Evolutionary conservation across 139 green algal genomes (phyloP), one percentile per base, ranked within the genome.

Genomic region (Coelastrella sp.): DNA sequence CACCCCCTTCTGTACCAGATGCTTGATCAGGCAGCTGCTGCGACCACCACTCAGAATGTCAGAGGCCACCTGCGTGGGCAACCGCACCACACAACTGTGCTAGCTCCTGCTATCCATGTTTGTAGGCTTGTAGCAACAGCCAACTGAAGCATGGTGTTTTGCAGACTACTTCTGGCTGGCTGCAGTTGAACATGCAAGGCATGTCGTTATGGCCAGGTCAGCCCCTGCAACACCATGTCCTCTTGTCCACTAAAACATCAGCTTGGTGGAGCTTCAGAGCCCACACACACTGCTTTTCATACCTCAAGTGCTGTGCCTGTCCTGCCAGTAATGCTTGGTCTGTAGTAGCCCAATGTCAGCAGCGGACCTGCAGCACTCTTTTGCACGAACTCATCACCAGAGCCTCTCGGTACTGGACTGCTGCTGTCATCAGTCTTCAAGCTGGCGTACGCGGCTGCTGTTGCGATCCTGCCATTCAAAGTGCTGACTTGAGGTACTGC

Each of bases 291-390:
- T 49, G 35, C 35, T 3, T 49, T 49, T 49, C 35, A 8, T 24
- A 90, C 87, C 87, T 97, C 95, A 22, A 97, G 83, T 0, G 91
- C 76, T 35, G 92, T 27, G 4, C 91, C 89, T 9, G 6, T 58
- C 24, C 72, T 49, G 35, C 78, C 57, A 65, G 79, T 92, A 60
- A 89, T 78, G 11, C 68, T 86, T 20, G 96, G 96, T 5, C 96
- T 89, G 89, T 97, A 98, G 88, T 94, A 98, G 8, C 93, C 95
- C 58, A 95, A 84, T 81, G 96, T 86, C 24, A 94, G 63, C 5
- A 85, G 78, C 0, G 96, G 96, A 0, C 95, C 96, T 9, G 94
- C 94, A 20, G 84, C 85, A 19, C 90, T 90, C 58, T 87, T 19
- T 19, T 88, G 73, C 63, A 73, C 49, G 85, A 61, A 65, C n/a